phyloP scores from a whole-genome alignment of 768 basidiomycete genomes.

The Tylopilus sp. region DNA sequence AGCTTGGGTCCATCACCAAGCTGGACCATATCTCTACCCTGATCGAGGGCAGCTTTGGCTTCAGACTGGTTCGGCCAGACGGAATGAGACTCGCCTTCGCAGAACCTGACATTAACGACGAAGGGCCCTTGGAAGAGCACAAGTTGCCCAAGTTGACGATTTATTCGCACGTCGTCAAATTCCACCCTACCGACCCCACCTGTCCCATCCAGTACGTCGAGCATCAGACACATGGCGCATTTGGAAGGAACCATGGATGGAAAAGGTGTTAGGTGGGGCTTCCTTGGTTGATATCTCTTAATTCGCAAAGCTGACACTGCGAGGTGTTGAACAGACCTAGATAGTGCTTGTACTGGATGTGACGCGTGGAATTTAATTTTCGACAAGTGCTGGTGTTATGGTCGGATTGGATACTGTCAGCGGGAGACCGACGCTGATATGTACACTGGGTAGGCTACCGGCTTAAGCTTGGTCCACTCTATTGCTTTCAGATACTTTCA shows the following conservation, averaged over 20 bases:
- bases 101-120: neutral
- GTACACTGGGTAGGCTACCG: too few species aligned
- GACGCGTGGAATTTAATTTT: too few species aligned
- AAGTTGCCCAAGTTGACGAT: constrained; percentile 12
- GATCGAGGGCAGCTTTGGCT: constrained; percentile 8
- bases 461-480: too few species aligned
- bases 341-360: too few species aligned
- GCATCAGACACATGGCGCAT: neutral
- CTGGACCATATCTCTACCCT: neutral
- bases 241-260: constrained; percentile 1
- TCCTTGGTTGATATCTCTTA: neutral
- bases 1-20: constrained; percentile 1
- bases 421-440: too few species aligned
- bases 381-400: too few species aligned
- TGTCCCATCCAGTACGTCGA: neutral
- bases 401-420: too few species aligned
- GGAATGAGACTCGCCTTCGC: constrained; percentile 8
- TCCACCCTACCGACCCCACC: neutral
- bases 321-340: neutral
- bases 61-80: constrained; percentile 12
- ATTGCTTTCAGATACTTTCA: too few species aligned
- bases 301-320: neutral
- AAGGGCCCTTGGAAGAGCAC: neutral
- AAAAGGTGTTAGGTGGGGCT: neutral
- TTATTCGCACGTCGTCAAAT: constrained; percentile 6